Conservation (phyloP, 2,329 filamentous ascomycete genomes). For the Xylariaceae sp. region DNA sequence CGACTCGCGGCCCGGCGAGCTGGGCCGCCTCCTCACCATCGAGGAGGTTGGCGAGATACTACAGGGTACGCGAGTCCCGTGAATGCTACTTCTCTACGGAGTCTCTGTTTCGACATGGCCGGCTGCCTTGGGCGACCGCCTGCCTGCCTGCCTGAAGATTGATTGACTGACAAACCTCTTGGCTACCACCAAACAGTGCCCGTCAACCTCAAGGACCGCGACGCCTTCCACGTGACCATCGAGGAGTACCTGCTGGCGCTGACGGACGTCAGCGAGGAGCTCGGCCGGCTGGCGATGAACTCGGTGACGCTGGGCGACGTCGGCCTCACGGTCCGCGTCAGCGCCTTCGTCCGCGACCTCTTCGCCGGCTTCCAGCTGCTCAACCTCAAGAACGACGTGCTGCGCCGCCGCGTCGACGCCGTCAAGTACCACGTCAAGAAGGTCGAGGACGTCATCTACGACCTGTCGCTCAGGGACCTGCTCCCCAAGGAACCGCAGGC, state of each 20-base stretch:
- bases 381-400: conserved; percentile 91
- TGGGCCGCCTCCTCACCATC: conserved; percentile 69
- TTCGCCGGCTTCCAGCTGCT: conserved; percentile 95
- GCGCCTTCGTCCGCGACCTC: conserved; percentile 87
- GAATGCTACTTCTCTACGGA: neutral
- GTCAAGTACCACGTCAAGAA: conserved; percentile 98
- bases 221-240: conserved; percentile 91
- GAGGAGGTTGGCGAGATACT: conserved; percentile 79
- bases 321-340: conserved; percentile 76
- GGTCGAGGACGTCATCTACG: conserved; percentile 96
- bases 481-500: conserved; percentile 57
- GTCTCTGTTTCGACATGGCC: no score
- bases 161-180: neutral
- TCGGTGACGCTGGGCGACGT: conserved; percentile 89
- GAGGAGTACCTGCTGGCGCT: conserved; percentile 93
- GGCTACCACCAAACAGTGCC: conserved; percentile 52
- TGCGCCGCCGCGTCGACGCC: conserved; percentile 81
- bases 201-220: conserved; percentile 80
- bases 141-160: no score
- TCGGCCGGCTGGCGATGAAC: conserved; percentile 86
- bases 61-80: conserved; percentile 47
- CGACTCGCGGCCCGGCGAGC: conserved; percentile 44
- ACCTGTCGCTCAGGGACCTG: conserved; percentile 79
- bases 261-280: conserved; percentile 81
- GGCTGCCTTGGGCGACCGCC: no score